These are phyloP conservation scores for Vigna hirtella DNA, from an alignment of 306 rosid species.

Conservation along the genomic window DNA sequence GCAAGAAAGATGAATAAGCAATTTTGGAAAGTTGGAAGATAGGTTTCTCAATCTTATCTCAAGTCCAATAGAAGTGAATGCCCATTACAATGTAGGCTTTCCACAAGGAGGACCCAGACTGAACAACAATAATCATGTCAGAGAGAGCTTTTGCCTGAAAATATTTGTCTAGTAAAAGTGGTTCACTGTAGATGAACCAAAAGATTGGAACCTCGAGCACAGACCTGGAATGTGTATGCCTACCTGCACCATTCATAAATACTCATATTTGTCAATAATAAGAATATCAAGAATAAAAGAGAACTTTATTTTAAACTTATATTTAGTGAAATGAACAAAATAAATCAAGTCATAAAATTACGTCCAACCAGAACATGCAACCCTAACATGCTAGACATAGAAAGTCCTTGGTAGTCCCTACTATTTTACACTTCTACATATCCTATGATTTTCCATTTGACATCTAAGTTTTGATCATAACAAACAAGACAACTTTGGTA, in stretches of 20 bases:
- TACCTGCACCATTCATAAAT: constrained; percentile 60
- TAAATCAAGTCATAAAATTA: background rate
- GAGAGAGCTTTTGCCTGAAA: constrained; percentile 91
- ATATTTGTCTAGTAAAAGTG: constrained; percentile 89
- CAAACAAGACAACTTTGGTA: too few species aligned
- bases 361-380: background rate
- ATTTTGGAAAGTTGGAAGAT: constrained; percentile 15
- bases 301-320: constrained; percentile 8
- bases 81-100: constrained; percentile 96
- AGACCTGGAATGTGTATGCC: constrained; percentile 84
- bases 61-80: constrained; percentile 82
- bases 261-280: constrained; percentile 33
- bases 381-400: background rate
- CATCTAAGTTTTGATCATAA: too few species aligned
- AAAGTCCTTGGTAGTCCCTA: background rate
- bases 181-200: constrained; percentile 92
- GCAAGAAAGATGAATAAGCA: constrained; percentile 30
- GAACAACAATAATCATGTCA: constrained; percentile 94
- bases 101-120: constrained; percentile 87
- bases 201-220: constrained; percentile 92
- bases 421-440: too few species aligned
- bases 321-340: background rate
- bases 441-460: too few species aligned
- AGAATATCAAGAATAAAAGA: constrained; percentile 24
- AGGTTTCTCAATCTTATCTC: constrained; percentile 60